Base-by-base conservation (phyloP, 202 grass and related monocot genomes). In the Bolboschoenoplectus hybrid region DNA sequence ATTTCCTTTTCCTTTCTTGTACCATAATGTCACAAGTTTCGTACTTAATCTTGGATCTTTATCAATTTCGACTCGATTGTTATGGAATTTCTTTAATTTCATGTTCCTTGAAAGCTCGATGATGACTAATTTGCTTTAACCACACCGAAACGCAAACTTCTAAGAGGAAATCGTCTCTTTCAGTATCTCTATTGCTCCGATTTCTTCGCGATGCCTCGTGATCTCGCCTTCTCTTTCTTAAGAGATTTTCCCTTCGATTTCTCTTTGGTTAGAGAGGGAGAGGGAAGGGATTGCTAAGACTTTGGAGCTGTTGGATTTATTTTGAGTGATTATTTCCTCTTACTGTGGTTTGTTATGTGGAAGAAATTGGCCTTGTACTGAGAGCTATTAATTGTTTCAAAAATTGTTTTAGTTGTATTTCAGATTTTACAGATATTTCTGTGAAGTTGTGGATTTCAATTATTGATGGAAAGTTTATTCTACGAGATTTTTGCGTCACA, bases 91-190 rank as follows among this genome's bases (percentile, higher is more conserved):
- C 16, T 79, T 47, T 0, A 51, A 58, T 36, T 53, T 70, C 16
- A 43, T 2, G 3, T 16, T 16, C 1, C 3, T 20, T 38, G 44
- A 74, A 55, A 12, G 89, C 92, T 93, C 87, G 51, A 91, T 93
- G 92, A 93, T 93, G 89, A 93, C 49, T 89, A 91, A 57, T 81
- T 88, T 91, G 92, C 92, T 97, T 97, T 97, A 97, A 97, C 94
- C 94, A 97, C 94, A 94, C 94, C 63, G 91, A 97, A 92, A 71
- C 19, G 73, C 65, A 62, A 94, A 84, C 73, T 85, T 46, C 13
- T 74, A 85, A 34, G 83, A 84, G 81, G 38, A 63, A 14, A 43
- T 62, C 56, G 72, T 4, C 10, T 9, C 14, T 67, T 57, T 32
- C 1, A 41, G 2, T 9, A 7, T 17, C 41, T 56, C 5, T 80